Evolutionary conservation across 1,284 basidiomycete species (phyloP), one percentile per base, ranked within the genome.

Genomic region (Cryptococcus maquisensis): DNA sequence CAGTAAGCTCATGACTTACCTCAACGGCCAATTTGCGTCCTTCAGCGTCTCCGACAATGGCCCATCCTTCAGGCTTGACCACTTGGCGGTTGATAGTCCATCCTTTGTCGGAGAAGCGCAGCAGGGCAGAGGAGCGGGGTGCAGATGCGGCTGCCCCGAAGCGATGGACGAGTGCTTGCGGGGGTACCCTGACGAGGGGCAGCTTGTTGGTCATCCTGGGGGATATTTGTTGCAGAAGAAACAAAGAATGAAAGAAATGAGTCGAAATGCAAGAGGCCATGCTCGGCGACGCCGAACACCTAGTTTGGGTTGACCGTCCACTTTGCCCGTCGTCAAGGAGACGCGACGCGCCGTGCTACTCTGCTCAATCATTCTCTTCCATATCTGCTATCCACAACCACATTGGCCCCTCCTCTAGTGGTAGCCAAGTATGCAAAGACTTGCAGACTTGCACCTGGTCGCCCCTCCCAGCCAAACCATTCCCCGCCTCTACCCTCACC

Each of bases 11-110:
- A 18, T 3, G 12, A 54, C 78, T 51, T 64, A 86, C 87, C 78
- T 86, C 81, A 49, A 89, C 81, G 20, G 87, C 65, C 66, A 26
- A 78, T 72, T 66, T 84, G 82, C 66, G 80, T 77, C 60, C 81
- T 77, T 56, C 83, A 9, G 80, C 65, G 56, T 76, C 70, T 0
- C 76, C 83, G 7, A 88, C 78, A 18, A 89, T 79, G 0, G 85
- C 87, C 87, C 88, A 88, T n/a, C 79, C 84, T 59, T 68, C 65
- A 13, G 49, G 49, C 21, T 45, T 39, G 20, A 46, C 16, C 6
- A 13, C 20, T 20, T 79, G 63, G 40, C 56, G 54, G 35, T 61
- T 74, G 4, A 88, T 79, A 2, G 78, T 81, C 86, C 86, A 87
- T 23, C 81, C 76, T 3, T 83, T 62, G 49, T 80, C 76, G 0